A percentile compares a stretch with the other conserved stretches of the same genome.
These are phyloP conservation scores for Hanseniaspora meyeri DNA, from an alignment of 805 yeast genomes.

Conservation along the genomic window DNA sequence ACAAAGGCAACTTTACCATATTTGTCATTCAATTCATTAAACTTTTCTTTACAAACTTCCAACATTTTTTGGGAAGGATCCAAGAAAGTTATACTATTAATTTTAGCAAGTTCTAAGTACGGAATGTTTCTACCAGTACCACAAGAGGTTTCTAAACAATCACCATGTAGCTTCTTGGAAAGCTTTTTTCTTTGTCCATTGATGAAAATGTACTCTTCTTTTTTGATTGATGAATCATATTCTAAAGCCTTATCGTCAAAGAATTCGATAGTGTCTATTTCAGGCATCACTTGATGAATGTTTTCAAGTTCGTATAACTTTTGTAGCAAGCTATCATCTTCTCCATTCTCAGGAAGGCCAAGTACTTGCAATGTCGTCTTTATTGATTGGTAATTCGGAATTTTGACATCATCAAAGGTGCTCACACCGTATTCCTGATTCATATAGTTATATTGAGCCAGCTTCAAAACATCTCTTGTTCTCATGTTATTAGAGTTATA, in stretches of 20 bases:
- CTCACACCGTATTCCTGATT: constrained; percentile 28
- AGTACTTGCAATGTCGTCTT: constrained; percentile 25
- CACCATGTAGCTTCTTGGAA: constrained; percentile 69
- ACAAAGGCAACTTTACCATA: constrained; percentile 72
- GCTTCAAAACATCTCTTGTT: constrained; percentile 50
- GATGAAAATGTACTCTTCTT: constrained; percentile 37
- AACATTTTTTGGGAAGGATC: constrained; percentile 84
- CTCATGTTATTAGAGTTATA: constrained; percentile 41
- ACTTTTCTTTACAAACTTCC: constrained; percentile 63
- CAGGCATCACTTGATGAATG: constrained; percentile 37
- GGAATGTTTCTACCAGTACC: constrained; percentile 92
- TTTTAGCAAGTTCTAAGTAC: constrained; percentile 46
- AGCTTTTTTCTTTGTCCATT: constrained; percentile 62
- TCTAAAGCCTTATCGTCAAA: constrained; percentile 66
- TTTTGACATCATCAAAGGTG: constrained; percentile 25
- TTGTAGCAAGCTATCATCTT: constrained; percentile 16
- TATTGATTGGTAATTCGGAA: constrained; percentile 25
- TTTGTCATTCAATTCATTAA: constrained; percentile 51
- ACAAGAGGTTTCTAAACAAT: constrained; percentile 85
- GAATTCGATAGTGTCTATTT: constrained; percentile 70
- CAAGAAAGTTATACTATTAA: constrained; percentile 67
- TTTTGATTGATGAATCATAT: constrained; percentile 67
- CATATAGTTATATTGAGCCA: constrained; percentile 47
- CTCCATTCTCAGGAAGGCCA: neutral
- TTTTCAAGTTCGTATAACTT: constrained; percentile 8